Evolutionary conservation across 352 stramenopile species (phyloP).

Genomic region (Lagenidium sp.): DNA sequence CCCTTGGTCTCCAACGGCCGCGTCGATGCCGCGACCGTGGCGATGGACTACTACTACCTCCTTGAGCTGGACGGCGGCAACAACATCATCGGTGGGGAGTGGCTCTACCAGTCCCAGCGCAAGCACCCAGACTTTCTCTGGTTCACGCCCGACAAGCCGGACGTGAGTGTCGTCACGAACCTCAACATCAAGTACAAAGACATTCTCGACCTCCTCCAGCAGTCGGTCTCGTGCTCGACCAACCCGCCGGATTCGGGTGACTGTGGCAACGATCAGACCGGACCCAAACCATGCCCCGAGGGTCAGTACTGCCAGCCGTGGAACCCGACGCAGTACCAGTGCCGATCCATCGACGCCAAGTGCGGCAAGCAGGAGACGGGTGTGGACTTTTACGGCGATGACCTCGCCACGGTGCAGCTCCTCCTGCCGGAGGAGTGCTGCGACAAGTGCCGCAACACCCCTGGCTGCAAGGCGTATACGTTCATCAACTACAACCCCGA

Average conservation of each 20-base stretch:
- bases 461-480: slow-evolving; percentile 34
- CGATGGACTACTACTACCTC: slow-evolving; percentile 44
- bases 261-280: slow-evolving; percentile 10
- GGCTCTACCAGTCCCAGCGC: slow-evolving; percentile 31
- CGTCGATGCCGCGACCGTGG: slow-evolving; percentile 34
- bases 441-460: slow-evolving; percentile 21
- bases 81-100: slow-evolving; percentile 49
- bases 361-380: slow-evolving; percentile 24
- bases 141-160: slow-evolving; percentile 18
- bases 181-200: background rate
- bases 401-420: slow-evolving; percentile 24
- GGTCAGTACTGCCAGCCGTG: slow-evolving; percentile 39
- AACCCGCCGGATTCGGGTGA: background rate
- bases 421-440: slow-evolving; percentile 25
- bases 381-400: slow-evolving; percentile 34
- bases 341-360: slow-evolving; percentile 15
- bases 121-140: slow-evolving; percentile 54
- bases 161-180: background rate
- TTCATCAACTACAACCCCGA: slow-evolving; percentile 41
- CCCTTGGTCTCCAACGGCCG: slow-evolving; percentile 27
- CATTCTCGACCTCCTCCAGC: background rate
- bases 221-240: background rate
- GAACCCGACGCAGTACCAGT: slow-evolving; percentile 44
- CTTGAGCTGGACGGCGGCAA: slow-evolving; percentile 46
- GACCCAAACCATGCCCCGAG: slow-evolving; percentile 19